Percentiles rank a stretch among this genome's conserved stretches.
Conservation (phyloP, 139 green algal species). For the Tetradesmus lagerheimii region DNA sequence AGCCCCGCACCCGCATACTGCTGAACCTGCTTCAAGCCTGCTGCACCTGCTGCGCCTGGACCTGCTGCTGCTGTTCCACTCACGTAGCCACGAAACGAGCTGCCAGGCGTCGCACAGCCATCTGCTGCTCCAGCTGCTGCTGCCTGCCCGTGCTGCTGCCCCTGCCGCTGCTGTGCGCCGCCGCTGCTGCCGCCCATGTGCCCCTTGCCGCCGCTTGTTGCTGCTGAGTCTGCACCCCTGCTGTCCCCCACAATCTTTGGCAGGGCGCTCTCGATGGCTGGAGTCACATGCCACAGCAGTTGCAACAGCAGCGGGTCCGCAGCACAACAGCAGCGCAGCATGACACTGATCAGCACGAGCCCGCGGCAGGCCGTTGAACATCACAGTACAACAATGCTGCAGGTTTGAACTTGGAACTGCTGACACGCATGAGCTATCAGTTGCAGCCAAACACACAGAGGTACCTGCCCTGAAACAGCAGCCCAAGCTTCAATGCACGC, state of each 20-base stretch:
- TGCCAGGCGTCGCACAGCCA: not conserved
- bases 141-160: not conserved
- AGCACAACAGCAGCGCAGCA: not conserved
- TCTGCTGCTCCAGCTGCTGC: not conserved
- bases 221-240: not conserved
- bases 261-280: constrained; percentile 11
- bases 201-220: not conserved
- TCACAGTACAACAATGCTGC: too few relatives aligned
- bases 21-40: not conserved
- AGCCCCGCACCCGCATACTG: not conserved
- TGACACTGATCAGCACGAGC: not conserved
- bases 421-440: too few relatives aligned
- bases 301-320: not conserved
- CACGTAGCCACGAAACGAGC: not conserved
- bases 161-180: not conserved
- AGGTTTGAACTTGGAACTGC: too few relatives aligned
- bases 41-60: constrained; percentile 12
- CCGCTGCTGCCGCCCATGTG: not conserved
- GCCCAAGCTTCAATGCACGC: too few relatives aligned
- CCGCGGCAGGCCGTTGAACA: too few relatives aligned
- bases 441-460: too few relatives aligned
- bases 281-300: not conserved
- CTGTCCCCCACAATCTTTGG: not conserved
- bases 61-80: not conserved
- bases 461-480: too few relatives aligned